phyloP scores from a whole-genome alignment of 257 asterid species.

The Solanum paucissectum region DNA sequence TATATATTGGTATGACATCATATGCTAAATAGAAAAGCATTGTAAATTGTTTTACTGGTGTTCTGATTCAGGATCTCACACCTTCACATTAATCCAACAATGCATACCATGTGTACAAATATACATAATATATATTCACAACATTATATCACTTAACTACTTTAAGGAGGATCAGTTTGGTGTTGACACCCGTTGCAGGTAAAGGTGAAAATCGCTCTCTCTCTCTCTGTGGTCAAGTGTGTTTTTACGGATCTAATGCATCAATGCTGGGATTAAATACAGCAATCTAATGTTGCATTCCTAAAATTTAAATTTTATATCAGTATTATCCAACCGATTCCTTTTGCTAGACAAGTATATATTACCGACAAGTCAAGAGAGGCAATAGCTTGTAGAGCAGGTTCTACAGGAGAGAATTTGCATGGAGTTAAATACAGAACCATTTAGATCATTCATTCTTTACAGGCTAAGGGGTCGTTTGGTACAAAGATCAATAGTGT shows the following conservation, averaged over 20 bases:
- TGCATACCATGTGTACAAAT: not conserved
- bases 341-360: not conserved
- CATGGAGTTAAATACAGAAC: not conserved
- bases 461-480: not conserved
- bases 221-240: fast-evolving
- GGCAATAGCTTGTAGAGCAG: not conserved
- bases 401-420: not conserved
- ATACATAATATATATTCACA: not conserved
- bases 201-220: not conserved
- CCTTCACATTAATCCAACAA: not conserved
- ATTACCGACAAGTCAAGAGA: not conserved
- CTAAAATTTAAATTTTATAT: not conserved
- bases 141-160: not conserved
- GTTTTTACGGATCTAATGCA: not conserved
- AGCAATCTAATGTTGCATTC: not conserved
- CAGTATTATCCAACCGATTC: not conserved
- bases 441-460: not conserved
- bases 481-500: no score
- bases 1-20: not conserved
- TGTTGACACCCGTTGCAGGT: not conserved
- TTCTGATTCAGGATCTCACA: not conserved
- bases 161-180: not conserved
- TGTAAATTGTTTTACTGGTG: not conserved
- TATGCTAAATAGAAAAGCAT: not conserved
- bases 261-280: not conserved